Conservation (phyloP, 2,329 filamentous ascomycete species). For the Bipolaris gigantea region DNA sequence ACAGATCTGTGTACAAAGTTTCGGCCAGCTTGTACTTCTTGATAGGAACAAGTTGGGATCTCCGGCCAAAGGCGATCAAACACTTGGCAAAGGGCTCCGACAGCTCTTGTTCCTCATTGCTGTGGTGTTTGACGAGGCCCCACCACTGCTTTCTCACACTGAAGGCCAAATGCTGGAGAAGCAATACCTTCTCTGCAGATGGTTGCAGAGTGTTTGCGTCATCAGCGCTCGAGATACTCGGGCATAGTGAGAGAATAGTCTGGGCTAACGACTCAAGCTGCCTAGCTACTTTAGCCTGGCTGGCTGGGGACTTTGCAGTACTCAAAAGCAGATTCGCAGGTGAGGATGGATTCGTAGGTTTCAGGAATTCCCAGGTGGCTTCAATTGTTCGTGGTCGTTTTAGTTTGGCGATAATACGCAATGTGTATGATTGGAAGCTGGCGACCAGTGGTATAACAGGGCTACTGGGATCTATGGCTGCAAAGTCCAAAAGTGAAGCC, state of each 20-base stretch:
- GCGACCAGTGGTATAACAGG: constrained; percentile 59
- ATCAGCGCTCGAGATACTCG: constrained; percentile 65
- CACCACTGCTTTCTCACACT: constrained; percentile 66
- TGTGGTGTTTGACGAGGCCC: constrained; percentile 62
- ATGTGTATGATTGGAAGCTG: constrained; percentile 64
- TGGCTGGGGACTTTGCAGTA: constrained; percentile 52
- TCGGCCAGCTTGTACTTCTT: constrained; percentile 48
- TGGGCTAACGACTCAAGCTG: constrained; percentile 70
- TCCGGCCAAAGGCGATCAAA: constrained; percentile 62
- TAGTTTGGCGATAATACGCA: constrained; percentile 64
- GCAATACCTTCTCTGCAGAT: constrained; percentile 60
- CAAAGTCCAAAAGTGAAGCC: constrained; percentile 65
- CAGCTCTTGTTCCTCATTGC: constrained; percentile 65
- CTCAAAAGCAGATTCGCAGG: constrained; percentile 60
- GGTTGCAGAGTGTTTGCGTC: constrained; percentile 64
- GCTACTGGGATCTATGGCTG: constrained; percentile 42
- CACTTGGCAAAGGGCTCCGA: constrained; percentile 67
- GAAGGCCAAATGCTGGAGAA: constrained; percentile 66
- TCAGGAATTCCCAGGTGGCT: constrained; percentile 58
- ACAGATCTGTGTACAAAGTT: constrained; percentile 30
- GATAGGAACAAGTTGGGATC: constrained; percentile 45
- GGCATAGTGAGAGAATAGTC: constrained; percentile 65
- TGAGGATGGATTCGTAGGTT: constrained; percentile 57
- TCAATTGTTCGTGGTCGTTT: constrained; percentile 65
- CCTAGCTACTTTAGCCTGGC: constrained; percentile 59